Evolutionary conservation across 1,284 basidiomycete species (phyloP).

Genomic region (Volvariella volvacea): DNA sequence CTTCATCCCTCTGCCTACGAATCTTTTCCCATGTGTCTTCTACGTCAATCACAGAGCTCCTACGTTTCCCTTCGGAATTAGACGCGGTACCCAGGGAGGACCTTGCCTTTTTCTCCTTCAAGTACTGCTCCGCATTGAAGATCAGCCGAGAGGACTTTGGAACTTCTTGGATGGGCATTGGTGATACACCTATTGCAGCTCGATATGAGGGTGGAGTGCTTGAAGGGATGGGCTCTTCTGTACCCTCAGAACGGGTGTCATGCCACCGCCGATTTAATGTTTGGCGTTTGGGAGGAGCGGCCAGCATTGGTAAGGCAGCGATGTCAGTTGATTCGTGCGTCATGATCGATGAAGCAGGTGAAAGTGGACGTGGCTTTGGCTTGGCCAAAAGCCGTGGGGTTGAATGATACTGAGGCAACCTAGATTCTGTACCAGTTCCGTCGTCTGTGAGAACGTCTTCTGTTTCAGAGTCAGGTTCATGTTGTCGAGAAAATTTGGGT

Average conservation of each 20-base stretch:
- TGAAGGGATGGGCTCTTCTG: slow-evolving; percentile 7
- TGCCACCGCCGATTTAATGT: neutral
- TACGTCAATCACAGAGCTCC: slow-evolving; percentile 41
- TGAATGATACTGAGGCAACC: slow-evolving; percentile 9
- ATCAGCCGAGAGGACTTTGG: slow-evolving; percentile 17
- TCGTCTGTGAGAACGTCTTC: slow-evolving; percentile 19
- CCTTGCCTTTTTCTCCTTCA: slow-evolving; percentile 1
- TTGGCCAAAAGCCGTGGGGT: slow-evolving; percentile 7
- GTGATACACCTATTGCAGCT: neutral
- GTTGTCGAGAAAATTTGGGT: slow-evolving; percentile 19
- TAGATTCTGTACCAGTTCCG: slow-evolving; percentile 10
- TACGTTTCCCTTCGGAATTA: slow-evolving; percentile 33
- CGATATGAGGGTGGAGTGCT: slow-evolving; percentile 5
- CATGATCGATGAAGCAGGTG: neutral
- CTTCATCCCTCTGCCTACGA: slow-evolving; percentile 58
- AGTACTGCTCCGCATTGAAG: slow-evolving; percentile 26
- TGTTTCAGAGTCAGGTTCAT: slow-evolving; percentile 39
- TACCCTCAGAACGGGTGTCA: neutral
- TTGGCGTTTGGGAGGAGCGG: neutral
- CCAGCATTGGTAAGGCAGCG: slow-evolving; percentile 1
- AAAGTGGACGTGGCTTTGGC: neutral
- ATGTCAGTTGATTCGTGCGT: slow-evolving; percentile 2
- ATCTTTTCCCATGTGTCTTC: slow-evolving; percentile 75
- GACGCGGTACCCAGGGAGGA: slow-evolving; percentile 9
- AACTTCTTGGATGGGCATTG: neutral